Base-by-base conservation (phyloP, 2,329 filamentous ascomycete genomes). In the Endocalyx cinctus region DNA sequence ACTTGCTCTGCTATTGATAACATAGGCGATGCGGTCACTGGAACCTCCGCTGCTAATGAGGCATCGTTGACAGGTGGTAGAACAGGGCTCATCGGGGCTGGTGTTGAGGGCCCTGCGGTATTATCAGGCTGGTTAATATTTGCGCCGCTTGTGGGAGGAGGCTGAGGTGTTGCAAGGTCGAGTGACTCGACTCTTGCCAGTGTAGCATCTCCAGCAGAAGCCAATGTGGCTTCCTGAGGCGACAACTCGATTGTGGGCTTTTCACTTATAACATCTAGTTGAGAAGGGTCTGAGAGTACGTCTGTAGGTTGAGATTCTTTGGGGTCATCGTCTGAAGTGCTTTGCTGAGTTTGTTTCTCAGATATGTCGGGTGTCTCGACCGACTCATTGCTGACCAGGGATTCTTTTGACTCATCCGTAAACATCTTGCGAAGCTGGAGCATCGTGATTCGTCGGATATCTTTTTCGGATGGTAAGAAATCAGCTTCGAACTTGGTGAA, bases 371-470 rank as follows among this genome's bases (percentile, higher is more conserved):
- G 64, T 2, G 67, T 63, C 15, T 82, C 79, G 6, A 68, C 64
- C 3, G 70, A 68, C 26, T 94, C 87, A 10, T 76, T 77, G 6
- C 82, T 78, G 5, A 72, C 70, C 12, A 89, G 64, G 1, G 85
- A 84, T 37, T 87, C 82, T 38, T 84, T 82, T 3, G 87, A 88
- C 43, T 89, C 87, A 48, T 97, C 89, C 6, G 90, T 78, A 54
- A 98, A 98, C 57, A 98, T 86, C 57, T 94, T 95, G 56, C 86
- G 90, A 37, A 98, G 69, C 55, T 98, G 94, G 41, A 96, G 73
- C 38, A 90, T 87, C 10, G 92, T 94, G 40, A 98, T 68, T 50
- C 92, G 81, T 42, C 88, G 78, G 52, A 98, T 94, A 63, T 98
- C 92, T 53, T 94, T 97, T 58, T 98, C 94, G 0, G 90, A 54